Evolutionary conservation across 371 early-diverging fungal species (phyloP).

Genomic region (Mortierella sp.): DNA sequence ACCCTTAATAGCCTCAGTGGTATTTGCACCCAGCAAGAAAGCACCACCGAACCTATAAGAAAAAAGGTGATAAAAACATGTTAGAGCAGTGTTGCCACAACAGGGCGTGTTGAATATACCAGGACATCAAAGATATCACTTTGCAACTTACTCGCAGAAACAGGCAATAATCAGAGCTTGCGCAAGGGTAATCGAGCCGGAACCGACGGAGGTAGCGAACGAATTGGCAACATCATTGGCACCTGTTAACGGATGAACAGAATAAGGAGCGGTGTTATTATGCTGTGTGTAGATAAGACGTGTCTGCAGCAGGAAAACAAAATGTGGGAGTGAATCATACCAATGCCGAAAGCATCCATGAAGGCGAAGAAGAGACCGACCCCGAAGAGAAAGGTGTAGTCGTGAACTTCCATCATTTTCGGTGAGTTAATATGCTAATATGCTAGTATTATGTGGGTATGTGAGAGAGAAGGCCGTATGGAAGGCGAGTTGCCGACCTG

Average conservation of each 20-base stretch:
- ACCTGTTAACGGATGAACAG: not conserved
- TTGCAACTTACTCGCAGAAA: conserved; percentile 72
- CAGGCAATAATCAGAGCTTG: conserved; percentile 85
- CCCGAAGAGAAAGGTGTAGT: conserved; percentile 83
- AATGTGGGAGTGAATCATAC: too few relatives aligned
- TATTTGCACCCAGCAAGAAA: conserved; percentile 79
- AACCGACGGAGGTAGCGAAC: conserved; percentile 90
- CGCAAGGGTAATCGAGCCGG: conserved; percentile 77
- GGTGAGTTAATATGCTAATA: not conserved
- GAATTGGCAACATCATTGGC: conserved; percentile 94
- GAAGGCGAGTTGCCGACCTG: not conserved
- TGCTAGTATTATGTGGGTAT: not conserved
- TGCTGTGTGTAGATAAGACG: not conserved
- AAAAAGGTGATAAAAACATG: too few relatives aligned
- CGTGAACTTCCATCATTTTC: conserved; percentile 68
- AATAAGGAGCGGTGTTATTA: not conserved
- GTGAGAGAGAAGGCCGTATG: not conserved
- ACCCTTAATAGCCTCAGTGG: conserved; percentile 82
- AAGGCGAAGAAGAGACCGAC: conserved; percentile 76
- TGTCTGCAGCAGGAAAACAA: too few relatives aligned
- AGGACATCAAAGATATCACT: too few relatives aligned
- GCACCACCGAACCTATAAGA: conserved; percentile 78
- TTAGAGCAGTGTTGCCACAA: too few relatives aligned
- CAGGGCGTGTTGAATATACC: too few relatives aligned
- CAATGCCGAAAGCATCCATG: conserved; percentile 78